phyloP scores from a whole-genome alignment of 2,329 filamentous ascomycete genomes.

The Diplodia corticola region DNA sequence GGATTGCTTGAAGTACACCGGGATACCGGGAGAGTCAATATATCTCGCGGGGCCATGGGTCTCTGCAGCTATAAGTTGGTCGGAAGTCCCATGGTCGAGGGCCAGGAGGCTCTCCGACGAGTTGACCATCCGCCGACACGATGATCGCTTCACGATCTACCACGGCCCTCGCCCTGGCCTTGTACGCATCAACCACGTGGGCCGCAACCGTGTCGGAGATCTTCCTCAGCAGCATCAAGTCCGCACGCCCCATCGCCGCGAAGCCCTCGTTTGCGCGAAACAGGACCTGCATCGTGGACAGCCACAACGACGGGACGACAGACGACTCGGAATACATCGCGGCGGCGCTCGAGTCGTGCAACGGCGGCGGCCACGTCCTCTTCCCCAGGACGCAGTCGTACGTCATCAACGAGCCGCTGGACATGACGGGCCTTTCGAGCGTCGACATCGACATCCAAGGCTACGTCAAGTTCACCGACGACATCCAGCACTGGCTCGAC shows the following conservation, averaged over 20 bases:
- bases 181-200: neutral
- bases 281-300: slow-evolving; percentile 26
- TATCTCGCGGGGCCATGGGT: neutral
- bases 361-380: slow-evolving; percentile 26
- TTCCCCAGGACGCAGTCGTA: slow-evolving; percentile 24
- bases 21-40: neutral
- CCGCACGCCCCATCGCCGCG: slow-evolving; percentile 25
- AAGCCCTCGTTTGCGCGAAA: slow-evolving; percentile 23
- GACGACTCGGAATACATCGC: slow-evolving; percentile 22
- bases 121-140: neutral
- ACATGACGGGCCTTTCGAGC: slow-evolving; percentile 24
- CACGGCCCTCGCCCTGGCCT: neutral
- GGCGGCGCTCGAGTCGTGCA: slow-evolving; percentile 24
- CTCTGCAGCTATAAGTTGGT: neutral
- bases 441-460: slow-evolving; percentile 26
- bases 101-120: neutral
- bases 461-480: slow-evolving; percentile 57
- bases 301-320: slow-evolving; percentile 22
- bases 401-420: slow-evolving; percentile 23
- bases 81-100: neutral
- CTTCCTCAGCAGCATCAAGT: slow-evolving; percentile 26
- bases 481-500: slow-evolving; percentile 68
- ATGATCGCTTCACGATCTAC: neutral
- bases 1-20: neutral
- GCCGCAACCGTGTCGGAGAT: slow-evolving; percentile 23